Evolutionary conservation across 441 rosid genomes (phyloP), one percentile per base, ranked within the genome.

Genomic region (Pelargonium myrrhifolium): DNA sequence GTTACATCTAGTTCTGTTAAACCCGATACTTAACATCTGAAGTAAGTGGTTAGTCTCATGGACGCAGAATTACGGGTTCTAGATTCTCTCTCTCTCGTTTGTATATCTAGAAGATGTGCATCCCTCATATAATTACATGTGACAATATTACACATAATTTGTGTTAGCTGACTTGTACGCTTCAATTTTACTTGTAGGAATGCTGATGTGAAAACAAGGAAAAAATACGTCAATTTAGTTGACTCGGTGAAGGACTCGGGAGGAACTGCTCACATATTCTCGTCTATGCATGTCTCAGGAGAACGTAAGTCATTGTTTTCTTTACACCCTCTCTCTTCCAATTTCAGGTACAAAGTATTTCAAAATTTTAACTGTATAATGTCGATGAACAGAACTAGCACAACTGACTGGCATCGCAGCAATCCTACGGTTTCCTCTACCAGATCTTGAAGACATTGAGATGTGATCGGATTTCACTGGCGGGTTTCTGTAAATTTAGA

Each of bases 251-350:
- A 89, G 78, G 64, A 49, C 56, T 83, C 91, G 9, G 96, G 99
- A 15, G 97, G 99, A 66, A 81, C 78, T 20, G 92, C 75, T 63
- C 88, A 87, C 79, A 77, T 91, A 74, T 91, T 94, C 76, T 94
- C 99, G 8, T 85, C 97, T 0, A 89, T 91, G 99, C 99, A 94
- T 64, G 89, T 80, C 20, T 94, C 99, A 1, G 99, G 99, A 66
- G 99, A 94, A 78, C 97, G 97, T 90, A 64, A 86, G 97, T 77
- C 1, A 40, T 28, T 11, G 20, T 6, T 42, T 1, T 53, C 22
- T 53, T 10, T 12, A 14, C 17, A 12, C 15, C 53, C n/a, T 47
- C 4, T 10, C n/a, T 11, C 6, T 12, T 47, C 31, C 31, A 28
- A 28, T 4, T 28, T 3, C 31, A 28, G 1, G 31, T 4, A 28